A percentile compares a stretch with the other conserved stretches of the same genome.
Evolutionary conservation across 495 filamentous ascomycete genomes (phyloP).

Genomic region (Paragyromitra xinjiangensis): DNA sequence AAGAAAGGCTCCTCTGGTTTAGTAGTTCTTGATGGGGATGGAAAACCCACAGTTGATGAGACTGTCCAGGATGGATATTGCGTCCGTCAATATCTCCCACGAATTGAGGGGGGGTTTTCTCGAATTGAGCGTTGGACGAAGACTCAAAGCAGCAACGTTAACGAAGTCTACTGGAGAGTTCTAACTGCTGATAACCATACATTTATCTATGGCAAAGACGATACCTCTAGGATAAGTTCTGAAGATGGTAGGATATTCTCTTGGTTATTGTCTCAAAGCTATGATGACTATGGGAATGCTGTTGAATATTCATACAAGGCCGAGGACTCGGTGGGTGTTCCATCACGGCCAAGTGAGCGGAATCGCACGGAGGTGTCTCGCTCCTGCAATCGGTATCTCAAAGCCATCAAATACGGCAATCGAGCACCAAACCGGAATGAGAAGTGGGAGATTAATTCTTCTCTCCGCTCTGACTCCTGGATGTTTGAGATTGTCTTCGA

Average conservation of each 20-base stretch:
- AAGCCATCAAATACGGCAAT: constrained; percentile 57
- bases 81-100: constrained; percentile 44
- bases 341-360: constrained; percentile 21
- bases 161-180: constrained; percentile 48
- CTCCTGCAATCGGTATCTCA: constrained; percentile 49
- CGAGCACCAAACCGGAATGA: not conserved
- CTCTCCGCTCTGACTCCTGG: constrained; percentile 45
- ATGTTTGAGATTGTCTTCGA: constrained; percentile 59
- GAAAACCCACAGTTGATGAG: not conserved
- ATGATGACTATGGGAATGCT: constrained; percentile 47
- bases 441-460: not conserved
- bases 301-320: constrained; percentile 45
- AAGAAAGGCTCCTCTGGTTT: not conserved
- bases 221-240: constrained; percentile 21
- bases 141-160: not conserved
- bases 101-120: constrained; percentile 37
- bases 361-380: constrained; percentile 21
- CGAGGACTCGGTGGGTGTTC: constrained; percentile 42
- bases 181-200: constrained; percentile 41
- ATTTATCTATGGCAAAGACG: constrained; percentile 30
- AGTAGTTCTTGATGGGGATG: not conserved
- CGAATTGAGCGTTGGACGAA: constrained; percentile 54
- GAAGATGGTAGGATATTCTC: constrained; percentile 38
- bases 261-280: constrained; percentile 42
- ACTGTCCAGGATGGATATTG: constrained; percentile 8